These are phyloP conservation scores for Dictyostelium capitatum DNA, from an alignment of 78 protist species.

Conservation along the genomic window DNA sequence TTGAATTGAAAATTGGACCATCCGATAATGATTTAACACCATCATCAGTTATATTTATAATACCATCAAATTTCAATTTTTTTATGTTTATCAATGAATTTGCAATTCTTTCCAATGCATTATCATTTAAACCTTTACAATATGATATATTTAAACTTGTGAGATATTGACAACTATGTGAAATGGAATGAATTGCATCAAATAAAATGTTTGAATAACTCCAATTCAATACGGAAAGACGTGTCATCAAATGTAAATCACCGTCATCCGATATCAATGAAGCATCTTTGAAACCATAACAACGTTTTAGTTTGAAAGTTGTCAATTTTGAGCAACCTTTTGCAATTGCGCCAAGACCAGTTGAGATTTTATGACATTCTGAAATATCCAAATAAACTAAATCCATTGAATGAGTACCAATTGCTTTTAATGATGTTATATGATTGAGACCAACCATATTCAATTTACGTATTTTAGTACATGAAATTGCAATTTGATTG, in stretches of 20 bases:
- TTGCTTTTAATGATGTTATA: slow-evolving; percentile 60
- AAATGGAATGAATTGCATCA: slow-evolving; percentile 59
- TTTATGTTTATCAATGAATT: slow-evolving; percentile 19
- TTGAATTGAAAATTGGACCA: background rate
- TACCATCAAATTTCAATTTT: slow-evolving; percentile 60
- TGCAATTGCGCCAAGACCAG: slow-evolving; percentile 43
- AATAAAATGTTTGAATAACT: slow-evolving; percentile 66
- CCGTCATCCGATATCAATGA: slow-evolving; percentile 64
- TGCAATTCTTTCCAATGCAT: slow-evolving; percentile 69
- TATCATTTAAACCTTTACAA: slow-evolving; percentile 62
- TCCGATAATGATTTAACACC: slow-evolving; percentile 51
- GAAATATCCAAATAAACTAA: slow-evolving; percentile 57
- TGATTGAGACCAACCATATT: slow-evolving; percentile 45
- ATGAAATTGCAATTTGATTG: slow-evolving; percentile 20
- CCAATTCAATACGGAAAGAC: slow-evolving; percentile 49
- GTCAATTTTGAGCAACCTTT: slow-evolving; percentile 67
- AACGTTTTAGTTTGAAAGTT: slow-evolving; percentile 24
- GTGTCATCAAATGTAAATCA: slow-evolving; percentile 48
- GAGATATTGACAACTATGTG: slow-evolving; percentile 40
- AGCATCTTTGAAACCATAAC: slow-evolving; percentile 70
- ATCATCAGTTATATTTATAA: slow-evolving; percentile 45
- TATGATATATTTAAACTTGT: slow-evolving; percentile 38
- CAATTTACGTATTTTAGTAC: slow-evolving; percentile 21
- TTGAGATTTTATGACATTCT: slow-evolving; percentile 66
- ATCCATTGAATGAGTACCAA: slow-evolving; percentile 34